Evolutionary conservation across 2,329 filamentous ascomycete species (phyloP), one percentile per base, ranked within the genome.

Genomic region (Scortechinia acanthostroma): DNA sequence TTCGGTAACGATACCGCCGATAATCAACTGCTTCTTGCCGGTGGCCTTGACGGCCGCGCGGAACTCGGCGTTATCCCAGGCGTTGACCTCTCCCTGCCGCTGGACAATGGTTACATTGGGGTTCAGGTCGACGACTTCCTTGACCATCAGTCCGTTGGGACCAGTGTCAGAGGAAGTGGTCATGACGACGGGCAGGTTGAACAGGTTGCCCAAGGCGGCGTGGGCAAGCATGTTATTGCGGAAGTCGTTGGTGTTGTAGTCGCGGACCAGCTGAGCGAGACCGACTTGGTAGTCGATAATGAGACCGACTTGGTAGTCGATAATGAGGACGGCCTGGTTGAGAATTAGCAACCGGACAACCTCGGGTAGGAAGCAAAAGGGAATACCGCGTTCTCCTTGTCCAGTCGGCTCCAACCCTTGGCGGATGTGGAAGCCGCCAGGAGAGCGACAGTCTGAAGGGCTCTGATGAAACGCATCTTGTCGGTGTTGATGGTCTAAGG

Each of bases 51-150:
- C 71, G 2, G 86, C 84, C 2, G 68, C 68, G 25, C 74, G 73
- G 66, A 90, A 88, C 0, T 85, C 76, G 2, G 71, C 52, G 53
- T 87, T 88, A 57, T 90, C 86, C 86, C 83, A 88, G 2, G 86
- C 85, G 56, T 88, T 76, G 54, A 90, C 83, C 56, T 90, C 81
- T 30, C 86, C 85, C 49, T 83, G 72, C 25, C 86, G 78, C 52
- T 73, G 69, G 55, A 90, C 76, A 10, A 88, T 65, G 0, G 85
- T 76, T 0, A 80, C 77, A 42, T 76, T 63, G 21, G 85, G 85
- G 56, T 86, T 81, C 75, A 82, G 74, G 13, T 80, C 70, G 3
- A 76, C 58, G 49, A 90, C 84, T 54, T 88, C 85, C 53, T 82
- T 77, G 6, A 83, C 80, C 1, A 89, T 65, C 1, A 75, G 78